These are phyloP conservation scores for Quercus phellos DNA, from an alignment of 331 rosid species.

Conservation along the genomic window DNA sequence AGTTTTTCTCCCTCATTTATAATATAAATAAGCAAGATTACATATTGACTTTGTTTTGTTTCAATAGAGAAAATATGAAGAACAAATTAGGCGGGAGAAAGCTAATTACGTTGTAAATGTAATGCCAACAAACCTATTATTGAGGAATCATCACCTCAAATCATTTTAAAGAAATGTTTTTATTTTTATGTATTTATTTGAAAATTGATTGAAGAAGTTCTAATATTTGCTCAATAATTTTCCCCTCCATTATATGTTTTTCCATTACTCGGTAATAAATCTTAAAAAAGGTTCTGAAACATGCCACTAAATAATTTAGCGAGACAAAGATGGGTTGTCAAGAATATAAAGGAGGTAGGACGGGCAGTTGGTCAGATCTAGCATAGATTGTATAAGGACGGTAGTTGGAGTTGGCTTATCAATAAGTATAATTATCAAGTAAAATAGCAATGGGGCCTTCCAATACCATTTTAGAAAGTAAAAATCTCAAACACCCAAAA, in stretches of 20 bases:
- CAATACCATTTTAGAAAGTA: background rate
- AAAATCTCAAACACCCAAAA: background rate
- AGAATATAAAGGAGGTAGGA: too few relatives aligned
- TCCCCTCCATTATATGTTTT: too few relatives aligned
- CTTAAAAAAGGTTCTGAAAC: too few relatives aligned
- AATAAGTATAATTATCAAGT: background rate
- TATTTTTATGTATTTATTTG: too few relatives aligned
- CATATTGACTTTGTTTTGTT: background rate
- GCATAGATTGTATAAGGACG: too few relatives aligned
- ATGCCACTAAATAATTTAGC: too few relatives aligned
- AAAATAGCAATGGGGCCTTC: background rate
- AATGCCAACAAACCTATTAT: background rate
- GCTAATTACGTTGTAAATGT: background rate
- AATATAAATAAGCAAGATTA: background rate
- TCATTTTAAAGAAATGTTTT: background rate
- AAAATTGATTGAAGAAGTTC: too few relatives aligned
- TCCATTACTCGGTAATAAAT: too few relatives aligned
- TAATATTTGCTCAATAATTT: too few relatives aligned
- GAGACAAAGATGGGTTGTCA: too few relatives aligned
- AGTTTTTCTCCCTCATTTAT: background rate
- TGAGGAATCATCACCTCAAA: background rate
- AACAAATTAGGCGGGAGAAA: background rate
- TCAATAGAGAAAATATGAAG: background rate
- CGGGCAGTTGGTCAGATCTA: too few relatives aligned
- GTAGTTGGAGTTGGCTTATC: too few relatives aligned